Evolutionary conservation across 202 grass and related monocot species (phyloP).

Genomic region (Eragrostis tef): DNA sequence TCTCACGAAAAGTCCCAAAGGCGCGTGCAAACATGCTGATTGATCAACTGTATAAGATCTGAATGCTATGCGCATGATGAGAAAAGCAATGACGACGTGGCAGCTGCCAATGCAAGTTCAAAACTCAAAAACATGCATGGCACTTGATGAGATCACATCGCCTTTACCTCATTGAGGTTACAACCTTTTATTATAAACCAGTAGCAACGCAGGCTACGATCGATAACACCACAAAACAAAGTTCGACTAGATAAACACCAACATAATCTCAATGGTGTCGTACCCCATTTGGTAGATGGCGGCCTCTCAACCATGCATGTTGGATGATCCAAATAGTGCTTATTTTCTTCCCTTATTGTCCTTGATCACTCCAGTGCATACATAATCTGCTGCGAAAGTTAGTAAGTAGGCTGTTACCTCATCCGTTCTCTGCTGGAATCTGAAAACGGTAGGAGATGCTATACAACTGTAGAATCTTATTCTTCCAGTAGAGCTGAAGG

Average conservation of each 20-base stretch:
- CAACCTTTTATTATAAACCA: too few species aligned
- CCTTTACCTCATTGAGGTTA: too few species aligned
- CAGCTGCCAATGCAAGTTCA: background rate
- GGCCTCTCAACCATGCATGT: too few species aligned
- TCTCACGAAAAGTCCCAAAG: background rate
- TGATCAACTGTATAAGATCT: slow-evolving; percentile 1
- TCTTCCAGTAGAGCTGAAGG: slow-evolving; percentile 48
- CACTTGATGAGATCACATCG: too few species aligned
- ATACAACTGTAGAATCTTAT: slow-evolving; percentile 27
- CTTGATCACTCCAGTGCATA: background rate
- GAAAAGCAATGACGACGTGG: background rate
- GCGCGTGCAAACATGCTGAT: background rate
- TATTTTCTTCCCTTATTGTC: background rate
- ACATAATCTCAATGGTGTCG: too few species aligned
- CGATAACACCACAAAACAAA: too few species aligned
- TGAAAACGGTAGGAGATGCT: background rate
- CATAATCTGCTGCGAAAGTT: background rate
- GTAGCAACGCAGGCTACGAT: too few species aligned
- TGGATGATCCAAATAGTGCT: background rate
- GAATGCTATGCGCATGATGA: background rate
- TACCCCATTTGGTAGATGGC: too few species aligned
- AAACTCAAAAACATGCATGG: background rate
- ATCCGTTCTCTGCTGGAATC: background rate
- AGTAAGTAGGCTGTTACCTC: background rate
- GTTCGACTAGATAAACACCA: too few species aligned